Conservation (phyloP, 768 basidiomycete genomes). For the Plicaturopsis crispa region DNA sequence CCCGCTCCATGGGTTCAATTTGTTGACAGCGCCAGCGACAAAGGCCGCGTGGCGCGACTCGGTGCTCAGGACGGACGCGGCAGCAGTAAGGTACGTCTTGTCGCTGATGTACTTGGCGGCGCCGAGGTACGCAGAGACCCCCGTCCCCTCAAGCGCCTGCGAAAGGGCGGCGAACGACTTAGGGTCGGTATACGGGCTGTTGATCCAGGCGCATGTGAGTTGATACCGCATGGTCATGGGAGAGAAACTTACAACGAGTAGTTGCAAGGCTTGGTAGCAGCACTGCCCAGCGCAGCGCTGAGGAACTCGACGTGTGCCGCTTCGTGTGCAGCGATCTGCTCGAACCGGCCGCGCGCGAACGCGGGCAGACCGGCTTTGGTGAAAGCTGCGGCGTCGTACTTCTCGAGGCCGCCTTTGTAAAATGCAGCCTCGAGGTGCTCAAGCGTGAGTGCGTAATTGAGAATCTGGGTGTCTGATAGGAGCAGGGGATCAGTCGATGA, state of each 20-base stretch:
- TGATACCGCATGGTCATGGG: not conserved
- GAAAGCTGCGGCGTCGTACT: slow-evolving; percentile 40
- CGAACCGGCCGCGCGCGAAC: slow-evolving; percentile 42
- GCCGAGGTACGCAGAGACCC: slow-evolving; percentile 39
- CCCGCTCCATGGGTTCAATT: slow-evolving; percentile 46
- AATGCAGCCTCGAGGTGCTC: slow-evolving; percentile 41
- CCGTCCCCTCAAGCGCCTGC: slow-evolving; percentile 39
- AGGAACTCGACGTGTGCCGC: slow-evolving; percentile 46
- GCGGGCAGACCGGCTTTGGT: slow-evolving; percentile 35
- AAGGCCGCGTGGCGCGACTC: slow-evolving; percentile 63
- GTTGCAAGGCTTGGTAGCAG: slow-evolving; percentile 44
- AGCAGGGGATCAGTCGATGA: slow-evolving; percentile 4
- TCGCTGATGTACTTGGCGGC: slow-evolving; percentile 35
- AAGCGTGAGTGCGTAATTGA: slow-evolving; percentile 42
- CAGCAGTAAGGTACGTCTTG: slow-evolving; percentile 34
- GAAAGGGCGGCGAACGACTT: slow-evolving; percentile 41
- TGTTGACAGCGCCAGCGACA: slow-evolving; percentile 43
- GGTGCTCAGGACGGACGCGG: slow-evolving; percentile 40
- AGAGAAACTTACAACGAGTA: slow-evolving; percentile 45
- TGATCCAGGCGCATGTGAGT: not conserved
- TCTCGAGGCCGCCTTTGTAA: slow-evolving; percentile 34
- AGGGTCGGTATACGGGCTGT: slow-evolving; percentile 37
- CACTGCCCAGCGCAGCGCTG: slow-evolving; percentile 30
- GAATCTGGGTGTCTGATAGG: slow-evolving; percentile 21
- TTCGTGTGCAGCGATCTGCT: slow-evolving; percentile 50